phyloP scores from a whole-genome alignment of 495 filamentous ascomycete species.

The Neurospora terricola region DNA sequence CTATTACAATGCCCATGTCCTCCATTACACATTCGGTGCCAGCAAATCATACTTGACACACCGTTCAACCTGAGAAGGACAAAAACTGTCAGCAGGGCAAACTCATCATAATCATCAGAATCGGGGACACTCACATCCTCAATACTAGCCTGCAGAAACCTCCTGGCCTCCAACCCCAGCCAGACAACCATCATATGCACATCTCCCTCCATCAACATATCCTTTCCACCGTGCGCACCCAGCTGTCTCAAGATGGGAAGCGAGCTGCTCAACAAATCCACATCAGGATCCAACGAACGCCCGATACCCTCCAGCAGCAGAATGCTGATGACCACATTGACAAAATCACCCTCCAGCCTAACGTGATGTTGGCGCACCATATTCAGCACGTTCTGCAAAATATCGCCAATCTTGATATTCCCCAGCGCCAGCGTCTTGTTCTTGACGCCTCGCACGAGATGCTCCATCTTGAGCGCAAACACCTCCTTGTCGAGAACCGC shows the following conservation, averaged over 20 bases:
- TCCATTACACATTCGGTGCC: constrained; percentile 62
- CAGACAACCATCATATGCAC: constrained; percentile 92
- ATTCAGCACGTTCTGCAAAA: constrained; percentile 75
- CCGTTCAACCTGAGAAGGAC: constrained; percentile 46
- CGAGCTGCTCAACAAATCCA: constrained; percentile 80
- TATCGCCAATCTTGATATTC: constrained; percentile 92
- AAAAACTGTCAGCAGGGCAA: constrained; percentile 11
- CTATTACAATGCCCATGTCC: background rate
- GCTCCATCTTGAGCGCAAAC: constrained; percentile 93
- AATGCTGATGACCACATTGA: constrained; percentile 95
- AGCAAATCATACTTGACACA: constrained; percentile 78
- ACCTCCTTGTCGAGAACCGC: constrained; percentile 79
- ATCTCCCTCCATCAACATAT: constrained; percentile 60
- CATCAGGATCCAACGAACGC: constrained; percentile 68
- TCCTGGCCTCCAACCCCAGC: constrained; percentile 82
- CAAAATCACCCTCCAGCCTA: constrained; percentile 91
- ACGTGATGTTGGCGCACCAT: constrained; percentile 96
- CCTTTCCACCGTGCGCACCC: constrained; percentile 64
- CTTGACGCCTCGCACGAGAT: constrained; percentile 84
- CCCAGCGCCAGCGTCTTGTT: constrained; percentile 83
- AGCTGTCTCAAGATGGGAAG: constrained; percentile 86
- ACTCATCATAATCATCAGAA: background rate
- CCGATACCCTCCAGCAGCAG: constrained; percentile 93
- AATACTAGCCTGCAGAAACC: constrained; percentile 76
- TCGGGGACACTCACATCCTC: constrained; percentile 56